Evolutionary conservation across 805 yeast species (phyloP), one percentile per base, ranked within the genome.

Genomic region (Saccharomycopsis sp.): DNA sequence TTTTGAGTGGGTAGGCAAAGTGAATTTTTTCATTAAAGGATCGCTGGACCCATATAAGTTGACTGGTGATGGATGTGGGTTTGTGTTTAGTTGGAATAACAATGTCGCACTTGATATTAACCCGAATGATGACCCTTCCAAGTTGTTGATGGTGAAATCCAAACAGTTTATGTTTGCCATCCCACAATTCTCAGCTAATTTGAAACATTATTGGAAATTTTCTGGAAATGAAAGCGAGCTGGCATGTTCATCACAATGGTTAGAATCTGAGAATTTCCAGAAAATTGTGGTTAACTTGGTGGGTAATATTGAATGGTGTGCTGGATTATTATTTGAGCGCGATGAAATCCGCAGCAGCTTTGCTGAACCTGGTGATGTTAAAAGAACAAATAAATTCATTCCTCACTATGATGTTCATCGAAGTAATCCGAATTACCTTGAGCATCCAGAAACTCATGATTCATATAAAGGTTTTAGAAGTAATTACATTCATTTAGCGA

Each of bases 251-350:
- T 20, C 40, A 8, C 8, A 21, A 9, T 26, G 36, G 19, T 29
- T 45, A 17, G 35, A 36, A 32, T 22, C 19, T 4, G 17, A 33
- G 4, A 32, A 38, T 17, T 48, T 40, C 32, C 39, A 44, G 22
- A 81, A 81, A 56, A 66, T 70, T 7, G 61, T 78, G 4, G 72
- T 85, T 73, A 77, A 75, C 52, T 66, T 88, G 23, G 65, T 70
- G 8, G 88, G 88, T 23, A 65, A 68, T 32, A 93, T 88, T 4
- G 59, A 65, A n/a, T 88, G 96, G 96, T 74, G 70, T 28, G 63
- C 81, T 39, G 96, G 96, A 0, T 63, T 85, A 53, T 51, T 74
- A 17, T 85, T 86, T 62, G 95, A 87, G 58, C 34, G 40, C 4
- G 64, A 83, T 48, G 81, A 82, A 43, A 23, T 54, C 56, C n/a